These are phyloP conservation scores for Cladosporium halotolerans DNA, from an alignment of 2,329 filamentous ascomycete species.

Conservation along the genomic window DNA sequence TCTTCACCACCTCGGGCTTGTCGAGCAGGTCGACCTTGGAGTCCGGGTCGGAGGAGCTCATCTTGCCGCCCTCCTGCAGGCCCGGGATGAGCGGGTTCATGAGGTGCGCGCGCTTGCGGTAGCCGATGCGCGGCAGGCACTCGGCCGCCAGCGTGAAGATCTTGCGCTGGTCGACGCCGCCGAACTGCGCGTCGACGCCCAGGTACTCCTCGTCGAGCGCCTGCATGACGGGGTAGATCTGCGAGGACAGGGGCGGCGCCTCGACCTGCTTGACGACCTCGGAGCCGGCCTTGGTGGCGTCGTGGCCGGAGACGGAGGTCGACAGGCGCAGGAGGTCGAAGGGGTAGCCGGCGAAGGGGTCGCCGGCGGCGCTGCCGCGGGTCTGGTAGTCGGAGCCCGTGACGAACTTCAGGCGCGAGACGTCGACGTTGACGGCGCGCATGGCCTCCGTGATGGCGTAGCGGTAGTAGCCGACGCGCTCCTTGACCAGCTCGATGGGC, in stretches of 20 bases:
- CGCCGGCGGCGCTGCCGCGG: constrained; percentile 49
- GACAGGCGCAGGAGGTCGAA: constrained; percentile 83
- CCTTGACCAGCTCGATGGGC: constrained; percentile 77
- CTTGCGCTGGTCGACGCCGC: constrained; percentile 79
- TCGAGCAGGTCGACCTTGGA: constrained; percentile 95
- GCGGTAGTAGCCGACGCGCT: constrained; percentile 78
- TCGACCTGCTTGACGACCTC: constrained; percentile 91
- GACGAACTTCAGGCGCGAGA: constrained; percentile 75
- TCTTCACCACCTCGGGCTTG: constrained; percentile 62
- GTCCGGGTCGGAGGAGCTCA: constrained; percentile 63
- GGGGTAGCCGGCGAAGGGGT: constrained; percentile 60
- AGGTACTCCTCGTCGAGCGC: constrained; percentile 87
- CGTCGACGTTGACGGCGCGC: constrained; percentile 69
- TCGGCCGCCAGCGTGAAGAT: constrained; percentile 83
- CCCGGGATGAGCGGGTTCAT: constrained; percentile 90
- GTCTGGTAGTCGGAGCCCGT: constrained; percentile 55
- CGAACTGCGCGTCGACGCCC: constrained; percentile 81
- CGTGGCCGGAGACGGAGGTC: constrained; percentile 65
- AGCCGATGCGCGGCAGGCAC: constrained; percentile 77
- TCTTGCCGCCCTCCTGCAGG: constrained; percentile 69
- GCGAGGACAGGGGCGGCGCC: constrained; percentile 65
- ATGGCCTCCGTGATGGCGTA: constrained; percentile 68
- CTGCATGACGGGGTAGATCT: constrained; percentile 83
- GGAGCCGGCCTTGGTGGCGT: constrained; percentile 83
- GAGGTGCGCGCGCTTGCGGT: constrained; percentile 66